Percentiles rank a stretch among this genome's conserved stretches.
These are phyloP conservation scores for Pseudonectria buxi DNA, from an alignment of 2,329 filamentous ascomycete species.

Conservation along the genomic window DNA sequence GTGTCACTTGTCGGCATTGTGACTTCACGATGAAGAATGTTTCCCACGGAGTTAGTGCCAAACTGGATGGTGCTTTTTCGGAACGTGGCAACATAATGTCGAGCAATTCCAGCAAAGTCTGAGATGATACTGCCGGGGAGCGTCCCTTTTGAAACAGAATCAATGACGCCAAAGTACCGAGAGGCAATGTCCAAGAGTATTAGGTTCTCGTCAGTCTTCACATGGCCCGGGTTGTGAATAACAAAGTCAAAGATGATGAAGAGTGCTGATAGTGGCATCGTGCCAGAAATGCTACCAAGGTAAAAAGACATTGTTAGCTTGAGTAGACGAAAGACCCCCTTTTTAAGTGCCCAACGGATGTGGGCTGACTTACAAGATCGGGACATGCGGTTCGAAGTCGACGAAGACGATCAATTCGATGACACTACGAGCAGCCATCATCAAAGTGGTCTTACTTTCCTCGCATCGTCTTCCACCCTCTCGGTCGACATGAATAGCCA, in stretches of 20 bases:
- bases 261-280: slow-evolving; percentile 14
- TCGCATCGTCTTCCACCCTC: too few relatives aligned
- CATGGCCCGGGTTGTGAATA: slow-evolving; percentile 10
- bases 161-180: slow-evolving; percentile 14
- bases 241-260: slow-evolving; percentile 18
- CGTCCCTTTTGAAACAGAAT: slow-evolving; percentile 11
- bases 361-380: slow-evolving; percentile 16
- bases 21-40: too few relatives aligned
- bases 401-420: slow-evolving; percentile 14
- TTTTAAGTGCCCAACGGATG: too few relatives aligned
- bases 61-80: too few relatives aligned
- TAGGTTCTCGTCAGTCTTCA: slow-evolving; percentile 11
- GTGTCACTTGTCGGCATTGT: too few relatives aligned
- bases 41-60: too few relatives aligned
- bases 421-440: too few relatives aligned
- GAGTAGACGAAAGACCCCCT: too few relatives aligned
- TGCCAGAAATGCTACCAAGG: too few relatives aligned
- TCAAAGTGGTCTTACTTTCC: too few relatives aligned
- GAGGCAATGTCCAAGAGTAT: slow-evolving; percentile 15
- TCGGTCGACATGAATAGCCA: too few relatives aligned
- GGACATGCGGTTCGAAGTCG: slow-evolving; percentile 15
- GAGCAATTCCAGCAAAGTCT: slow-evolving; percentile 15
- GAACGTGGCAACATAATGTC: slow-evolving; percentile 18
- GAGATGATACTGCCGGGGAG: slow-evolving; percentile 12
- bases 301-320: too few relatives aligned